Conservation (phyloP, 805 yeast genomes). For the Tetrapisispora fleetii region DNA sequence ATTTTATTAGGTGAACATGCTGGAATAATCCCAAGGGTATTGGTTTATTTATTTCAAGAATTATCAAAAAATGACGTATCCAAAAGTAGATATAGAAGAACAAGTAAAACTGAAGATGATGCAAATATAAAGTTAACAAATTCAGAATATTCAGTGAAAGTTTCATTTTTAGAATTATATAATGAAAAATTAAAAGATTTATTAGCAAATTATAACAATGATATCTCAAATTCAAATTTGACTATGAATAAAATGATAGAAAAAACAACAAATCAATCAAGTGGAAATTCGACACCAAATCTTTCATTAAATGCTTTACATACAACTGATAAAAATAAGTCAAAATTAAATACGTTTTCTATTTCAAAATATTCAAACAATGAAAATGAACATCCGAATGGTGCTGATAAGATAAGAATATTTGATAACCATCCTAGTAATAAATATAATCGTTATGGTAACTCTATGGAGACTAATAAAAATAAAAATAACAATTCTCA, state of each 20-base stretch:
- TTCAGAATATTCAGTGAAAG: constrained; percentile 49
- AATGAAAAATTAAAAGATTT: constrained; percentile 73
- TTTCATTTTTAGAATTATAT: constrained; percentile 72
- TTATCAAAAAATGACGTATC: constrained; percentile 30
- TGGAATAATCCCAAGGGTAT: constrained; percentile 54
- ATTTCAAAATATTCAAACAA: background rate
- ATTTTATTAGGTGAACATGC: constrained; percentile 35
- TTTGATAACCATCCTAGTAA: background rate
- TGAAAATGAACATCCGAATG: background rate
- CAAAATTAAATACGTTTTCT: background rate
- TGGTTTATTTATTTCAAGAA: constrained; percentile 44
- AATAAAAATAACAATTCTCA: background rate
- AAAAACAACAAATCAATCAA: constrained; percentile 63
- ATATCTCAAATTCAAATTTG: background rate
- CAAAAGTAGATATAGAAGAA: background rate
- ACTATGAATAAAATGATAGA: constrained; percentile 11
- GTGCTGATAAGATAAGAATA: background rate
- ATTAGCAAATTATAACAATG: constrained; percentile 24
- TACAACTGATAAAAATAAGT: background rate
- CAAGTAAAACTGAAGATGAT: background rate
- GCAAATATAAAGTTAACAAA: background rate
- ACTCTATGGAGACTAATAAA: background rate
- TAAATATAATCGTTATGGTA: background rate
- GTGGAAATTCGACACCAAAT: constrained; percentile 41
- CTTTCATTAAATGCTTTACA: background rate